phyloP scores from a whole-genome alignment of 2,329 filamentous ascomycete species.

The Exserohilum turcica region DNA sequence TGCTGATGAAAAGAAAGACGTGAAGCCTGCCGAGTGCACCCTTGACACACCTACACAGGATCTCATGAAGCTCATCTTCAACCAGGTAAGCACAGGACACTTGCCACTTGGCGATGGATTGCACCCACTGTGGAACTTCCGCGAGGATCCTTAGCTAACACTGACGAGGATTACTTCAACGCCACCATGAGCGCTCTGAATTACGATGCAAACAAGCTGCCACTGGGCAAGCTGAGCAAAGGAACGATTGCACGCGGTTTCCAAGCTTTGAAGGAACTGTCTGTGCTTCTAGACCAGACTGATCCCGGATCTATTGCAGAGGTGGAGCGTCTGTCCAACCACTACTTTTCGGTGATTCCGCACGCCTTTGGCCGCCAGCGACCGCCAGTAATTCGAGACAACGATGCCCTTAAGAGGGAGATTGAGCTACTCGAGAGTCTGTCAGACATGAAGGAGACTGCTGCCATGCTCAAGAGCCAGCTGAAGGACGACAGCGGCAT shows the following conservation, averaged over 20 bases:
- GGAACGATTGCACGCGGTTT: constrained; percentile 76
- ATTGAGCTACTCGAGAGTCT: constrained; percentile 80
- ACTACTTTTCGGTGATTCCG: constrained; percentile 81
- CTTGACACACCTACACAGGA: constrained; percentile 66
- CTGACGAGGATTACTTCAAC: constrained; percentile 62
- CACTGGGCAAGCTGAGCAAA: constrained; percentile 83
- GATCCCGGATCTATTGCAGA: constrained; percentile 55
- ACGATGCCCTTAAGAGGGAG: constrained; percentile 70
- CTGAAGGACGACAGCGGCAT: constrained; percentile 57
- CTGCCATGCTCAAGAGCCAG: constrained; percentile 73
- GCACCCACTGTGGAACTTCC: not conserved
- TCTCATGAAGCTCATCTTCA: constrained; percentile 83
- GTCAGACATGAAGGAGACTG: constrained; percentile 83
- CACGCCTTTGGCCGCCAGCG: constrained; percentile 77
- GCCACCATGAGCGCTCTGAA: constrained; percentile 69
- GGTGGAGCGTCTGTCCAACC: constrained; percentile 71
- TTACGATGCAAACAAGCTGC: constrained; percentile 77
- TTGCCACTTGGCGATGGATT: not conserved
- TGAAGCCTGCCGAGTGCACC: constrained; percentile 53
- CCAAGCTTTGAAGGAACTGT: constrained; percentile 75
- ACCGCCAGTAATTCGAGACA: constrained; percentile 68
- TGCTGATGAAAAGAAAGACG: constrained; percentile 33
- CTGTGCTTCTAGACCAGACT: constrained; percentile 65
- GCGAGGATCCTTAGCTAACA: not conserved
- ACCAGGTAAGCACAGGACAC: constrained; percentile 52